Conservation (phyloP, 768 basidiomycete genomes). For the Pisolithus sp. region DNA sequence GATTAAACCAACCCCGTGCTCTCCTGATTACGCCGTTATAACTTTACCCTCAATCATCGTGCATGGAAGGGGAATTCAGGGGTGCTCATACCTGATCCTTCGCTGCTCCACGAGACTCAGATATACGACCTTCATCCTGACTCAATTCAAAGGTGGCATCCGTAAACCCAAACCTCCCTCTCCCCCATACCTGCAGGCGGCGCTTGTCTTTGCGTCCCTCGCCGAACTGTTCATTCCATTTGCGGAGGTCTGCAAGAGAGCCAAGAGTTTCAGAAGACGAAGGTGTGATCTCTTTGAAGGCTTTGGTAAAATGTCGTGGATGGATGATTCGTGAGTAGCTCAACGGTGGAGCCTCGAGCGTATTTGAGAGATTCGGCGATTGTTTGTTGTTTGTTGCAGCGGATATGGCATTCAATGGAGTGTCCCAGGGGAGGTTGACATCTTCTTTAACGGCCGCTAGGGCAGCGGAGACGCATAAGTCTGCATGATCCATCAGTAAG, state of each 20-base stretch:
- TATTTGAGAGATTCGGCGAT: neutral
- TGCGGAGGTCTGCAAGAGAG: slow-evolving; percentile 65
- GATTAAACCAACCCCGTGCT: no score
- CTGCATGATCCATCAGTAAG: slow-evolving; percentile 34
- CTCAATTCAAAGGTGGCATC: slow-evolving; percentile 28
- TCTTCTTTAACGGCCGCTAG: slow-evolving; percentile 86
- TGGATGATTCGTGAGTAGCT: slow-evolving; percentile 36
- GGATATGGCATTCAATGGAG: slow-evolving; percentile 3
- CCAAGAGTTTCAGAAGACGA: slow-evolving; percentile 81
- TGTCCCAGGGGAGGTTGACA: slow-evolving; percentile 72
- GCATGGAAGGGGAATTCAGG: no score
- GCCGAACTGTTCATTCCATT: slow-evolving; percentile 94
- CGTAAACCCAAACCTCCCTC: slow-evolving; percentile 80
- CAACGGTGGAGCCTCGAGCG: slow-evolving; percentile 4
- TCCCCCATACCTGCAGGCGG: slow-evolving; percentile 77
- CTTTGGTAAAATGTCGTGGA: slow-evolving; percentile 70
- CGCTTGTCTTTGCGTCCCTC: slow-evolving; percentile 68
- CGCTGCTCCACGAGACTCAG: neutral
- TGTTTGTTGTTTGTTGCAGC: neutral
- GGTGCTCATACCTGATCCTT: neutral
- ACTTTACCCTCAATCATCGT: no score
- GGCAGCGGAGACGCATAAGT: slow-evolving; percentile 89
- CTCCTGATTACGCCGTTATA: no score
- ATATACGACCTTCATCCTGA: slow-evolving; percentile 38
- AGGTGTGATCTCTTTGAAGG: slow-evolving; percentile 84